phyloP scores from a whole-genome alignment of 2,329 filamentous ascomycete genomes.

The Calcarisporium arbuscula region DNA sequence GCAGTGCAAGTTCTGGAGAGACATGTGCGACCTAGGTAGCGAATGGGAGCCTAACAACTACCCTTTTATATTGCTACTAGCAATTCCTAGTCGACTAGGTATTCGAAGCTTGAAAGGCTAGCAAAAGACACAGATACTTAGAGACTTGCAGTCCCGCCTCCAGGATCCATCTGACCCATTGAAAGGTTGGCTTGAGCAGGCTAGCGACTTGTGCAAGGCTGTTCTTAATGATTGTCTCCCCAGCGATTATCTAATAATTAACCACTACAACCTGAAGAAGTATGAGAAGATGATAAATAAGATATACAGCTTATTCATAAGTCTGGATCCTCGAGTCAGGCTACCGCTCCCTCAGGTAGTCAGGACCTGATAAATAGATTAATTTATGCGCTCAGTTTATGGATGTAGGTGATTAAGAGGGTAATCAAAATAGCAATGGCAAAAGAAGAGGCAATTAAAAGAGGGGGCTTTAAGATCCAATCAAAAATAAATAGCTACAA shows the following conservation, averaged over 20 bases:
- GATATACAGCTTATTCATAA: neutral
- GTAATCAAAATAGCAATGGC: too few relatives aligned
- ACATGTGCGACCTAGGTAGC: constrained; percentile 1
- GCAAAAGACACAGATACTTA: neutral
- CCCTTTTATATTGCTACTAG: constrained; percentile 2
- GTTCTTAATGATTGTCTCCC: constrained; percentile 1
- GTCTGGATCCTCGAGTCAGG: constrained; percentile 1
- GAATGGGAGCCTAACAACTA: constrained; percentile 4
- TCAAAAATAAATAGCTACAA: too few relatives aligned
- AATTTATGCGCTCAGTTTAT: too few relatives aligned
- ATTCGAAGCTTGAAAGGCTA: neutral
- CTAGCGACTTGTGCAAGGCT: constrained; percentile 1
- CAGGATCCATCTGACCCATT: neutral
- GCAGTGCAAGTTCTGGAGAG: constrained; percentile 5
- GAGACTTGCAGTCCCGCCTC: neutral
- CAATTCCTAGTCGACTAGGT: neutral
- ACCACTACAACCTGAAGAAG: constrained; percentile 3
- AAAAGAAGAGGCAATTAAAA: too few relatives aligned
- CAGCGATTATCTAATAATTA: constrained; percentile 2
- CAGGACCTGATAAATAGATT: too few relatives aligned
- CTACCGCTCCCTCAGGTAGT: too few relatives aligned
- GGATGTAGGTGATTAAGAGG: too few relatives aligned
- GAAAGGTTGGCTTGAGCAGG: constrained; percentile 1
- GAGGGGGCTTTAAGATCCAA: too few relatives aligned
- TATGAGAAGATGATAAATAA: constrained; percentile 2